Conservation (phyloP, 2,329 filamentous ascomycete species). For the Nannizziopsis arthrosporioides region DNA sequence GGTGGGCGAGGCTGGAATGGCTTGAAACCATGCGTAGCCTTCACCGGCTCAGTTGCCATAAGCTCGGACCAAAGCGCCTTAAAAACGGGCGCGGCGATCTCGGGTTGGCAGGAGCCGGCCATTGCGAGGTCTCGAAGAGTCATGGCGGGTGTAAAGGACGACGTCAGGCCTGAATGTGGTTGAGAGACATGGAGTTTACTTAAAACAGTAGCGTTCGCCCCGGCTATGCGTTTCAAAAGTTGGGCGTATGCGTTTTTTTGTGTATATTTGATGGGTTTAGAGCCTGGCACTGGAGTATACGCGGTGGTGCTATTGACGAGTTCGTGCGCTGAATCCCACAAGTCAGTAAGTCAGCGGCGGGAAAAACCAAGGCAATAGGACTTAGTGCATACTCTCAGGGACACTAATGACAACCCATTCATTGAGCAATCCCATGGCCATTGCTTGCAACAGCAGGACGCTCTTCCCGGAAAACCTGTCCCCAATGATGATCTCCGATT, state of each 20-base stretch:
- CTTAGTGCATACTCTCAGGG: slow-evolving; percentile 59
- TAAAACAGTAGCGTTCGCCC: slow-evolving; percentile 60
- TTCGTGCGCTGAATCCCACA: slow-evolving; percentile 54
- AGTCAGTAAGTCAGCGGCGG: background rate
- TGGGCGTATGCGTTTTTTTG: slow-evolving; percentile 68
- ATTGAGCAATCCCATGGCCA: slow-evolving; percentile 68
- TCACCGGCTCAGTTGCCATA: slow-evolving; percentile 37
- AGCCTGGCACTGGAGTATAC: slow-evolving; percentile 57
- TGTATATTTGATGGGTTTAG: slow-evolving; percentile 48
- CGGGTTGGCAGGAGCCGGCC: slow-evolving; percentile 59
- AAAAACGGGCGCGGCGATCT: slow-evolving; percentile 70
- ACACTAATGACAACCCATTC: slow-evolving; percentile 82
- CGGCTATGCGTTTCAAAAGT: slow-evolving; percentile 59
- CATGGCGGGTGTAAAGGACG: slow-evolving; percentile 46
- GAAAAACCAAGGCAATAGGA: background rate
- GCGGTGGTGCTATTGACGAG: slow-evolving; percentile 68
- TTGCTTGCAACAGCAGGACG: slow-evolving; percentile 68
- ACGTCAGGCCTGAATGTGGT: slow-evolving; percentile 47
- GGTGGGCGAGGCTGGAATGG: slow-evolving; percentile 43
- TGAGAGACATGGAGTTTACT: slow-evolving; percentile 40
- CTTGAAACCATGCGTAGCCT: slow-evolving; percentile 29
- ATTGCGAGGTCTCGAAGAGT: slow-evolving; percentile 58
- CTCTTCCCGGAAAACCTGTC: slow-evolving; percentile 73
- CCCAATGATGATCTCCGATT: slow-evolving; percentile 54
- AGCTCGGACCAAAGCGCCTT: slow-evolving; percentile 73